phyloP scores from a whole-genome alignment of 1,139 yeast species.

The Saccharomyces uvarum region DNA sequence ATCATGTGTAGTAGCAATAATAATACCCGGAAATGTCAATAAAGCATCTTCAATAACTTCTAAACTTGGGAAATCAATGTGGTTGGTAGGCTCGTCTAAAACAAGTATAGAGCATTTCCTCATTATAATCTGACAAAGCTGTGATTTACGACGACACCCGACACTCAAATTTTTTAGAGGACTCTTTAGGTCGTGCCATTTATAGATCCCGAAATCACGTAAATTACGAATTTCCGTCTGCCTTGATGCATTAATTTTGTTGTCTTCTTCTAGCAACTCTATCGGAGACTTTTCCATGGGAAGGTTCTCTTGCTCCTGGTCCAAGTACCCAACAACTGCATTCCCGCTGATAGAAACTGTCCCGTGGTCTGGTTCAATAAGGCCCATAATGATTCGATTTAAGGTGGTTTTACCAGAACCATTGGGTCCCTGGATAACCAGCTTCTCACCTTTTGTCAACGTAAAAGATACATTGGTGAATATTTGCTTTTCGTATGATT shows the following conservation, averaged over 20 bases:
- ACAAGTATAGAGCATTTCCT: constrained; percentile 12
- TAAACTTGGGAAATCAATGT: constrained; percentile 14
- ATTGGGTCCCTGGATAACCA: constrained; percentile 13
- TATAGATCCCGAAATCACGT: constrained; percentile 12
- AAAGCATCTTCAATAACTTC: constrained; percentile 13
- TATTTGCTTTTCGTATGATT: constrained; percentile 10
- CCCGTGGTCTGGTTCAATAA: constrained; percentile 11
- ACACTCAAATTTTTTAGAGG: constrained; percentile 12
- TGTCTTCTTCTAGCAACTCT: constrained; percentile 10
- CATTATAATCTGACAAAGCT: constrained; percentile 15
- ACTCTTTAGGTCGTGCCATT: constrained; percentile 13
- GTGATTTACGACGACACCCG: constrained; percentile 15
- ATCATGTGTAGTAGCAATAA: constrained; percentile 14
- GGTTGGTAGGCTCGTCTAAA: constrained; percentile 15
- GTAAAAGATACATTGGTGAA: constrained; percentile 11
- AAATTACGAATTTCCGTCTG: constrained; percentile 13
- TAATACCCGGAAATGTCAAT: constrained; percentile 12
- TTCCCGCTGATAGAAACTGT: constrained; percentile 12
- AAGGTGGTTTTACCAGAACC: constrained; percentile 15
- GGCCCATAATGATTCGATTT: constrained; percentile 12
- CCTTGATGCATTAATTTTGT: constrained; percentile 9
- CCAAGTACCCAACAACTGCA: constrained; percentile 13
- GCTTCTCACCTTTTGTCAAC: constrained; percentile 11
- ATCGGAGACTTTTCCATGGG: constrained; percentile 13
- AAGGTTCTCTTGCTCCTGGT: constrained; percentile 15